A percentile compares a stretch with the other conserved stretches of the same genome.
These are phyloP conservation scores for Scedosporium minutisporum DNA, from an alignment of 2,329 filamentous ascomycete genomes.

Conservation along the genomic window DNA sequence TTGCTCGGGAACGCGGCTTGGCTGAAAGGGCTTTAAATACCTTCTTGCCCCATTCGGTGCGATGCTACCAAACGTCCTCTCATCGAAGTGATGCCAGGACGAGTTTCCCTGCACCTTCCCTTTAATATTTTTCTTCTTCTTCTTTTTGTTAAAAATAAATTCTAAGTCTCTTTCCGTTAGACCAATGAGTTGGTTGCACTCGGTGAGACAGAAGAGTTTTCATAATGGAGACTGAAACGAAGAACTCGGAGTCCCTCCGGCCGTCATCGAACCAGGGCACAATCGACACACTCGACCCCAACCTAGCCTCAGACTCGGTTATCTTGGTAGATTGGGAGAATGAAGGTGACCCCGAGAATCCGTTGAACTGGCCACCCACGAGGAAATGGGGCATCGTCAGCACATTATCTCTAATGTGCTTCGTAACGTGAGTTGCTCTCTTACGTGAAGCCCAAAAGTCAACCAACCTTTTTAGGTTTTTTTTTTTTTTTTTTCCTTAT, in stretches of 20 bases:
- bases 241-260: background rate
- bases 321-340: constrained; percentile 1
- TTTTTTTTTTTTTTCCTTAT: no score
- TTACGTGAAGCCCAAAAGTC: background rate
- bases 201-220: background rate
- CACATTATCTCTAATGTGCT: constrained; percentile 1
- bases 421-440: background rate
- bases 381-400: constrained; percentile 3
- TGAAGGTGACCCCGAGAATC: constrained; percentile 3
- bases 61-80: no score
- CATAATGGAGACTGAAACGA: background rate
- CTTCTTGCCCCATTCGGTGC: background rate
- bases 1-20: background rate
- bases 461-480: no score
- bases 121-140: no score
- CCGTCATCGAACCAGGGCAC: background rate
- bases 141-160: no score
- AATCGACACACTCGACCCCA: background rate
- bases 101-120: no score
- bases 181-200: background rate
- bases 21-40: background rate
- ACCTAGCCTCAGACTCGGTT: background rate
- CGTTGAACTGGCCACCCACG: constrained; percentile 3
- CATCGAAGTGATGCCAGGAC: no score
- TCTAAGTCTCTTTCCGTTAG: background rate